Evolutionary conservation across 192 early-diverging fungal genomes (phyloP).

Genomic region (Coemansia sp.): DNA sequence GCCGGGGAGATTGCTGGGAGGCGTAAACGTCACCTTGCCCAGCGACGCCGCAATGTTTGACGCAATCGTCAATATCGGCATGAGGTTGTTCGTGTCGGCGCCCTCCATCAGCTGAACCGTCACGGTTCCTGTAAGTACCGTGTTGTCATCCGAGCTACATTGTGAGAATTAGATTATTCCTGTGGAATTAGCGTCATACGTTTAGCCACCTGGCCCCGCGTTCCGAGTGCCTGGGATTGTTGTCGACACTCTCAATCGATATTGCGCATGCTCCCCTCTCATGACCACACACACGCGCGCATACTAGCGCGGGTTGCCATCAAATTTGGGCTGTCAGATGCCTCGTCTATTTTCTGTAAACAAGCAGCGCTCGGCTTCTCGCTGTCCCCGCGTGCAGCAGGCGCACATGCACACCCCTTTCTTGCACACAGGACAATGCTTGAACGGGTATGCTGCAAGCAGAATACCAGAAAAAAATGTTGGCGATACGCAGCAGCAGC

Average conservation of each 20-base stretch:
- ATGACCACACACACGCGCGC: background rate
- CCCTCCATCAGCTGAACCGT: constrained; percentile 51
- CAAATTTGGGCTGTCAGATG: background rate
- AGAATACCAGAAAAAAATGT: background rate
- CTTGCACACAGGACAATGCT: background rate
- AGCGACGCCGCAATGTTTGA: constrained; percentile 12
- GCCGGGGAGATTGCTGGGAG: constrained; percentile 19
- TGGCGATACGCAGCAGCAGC: background rate
- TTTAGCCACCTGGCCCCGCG: background rate
- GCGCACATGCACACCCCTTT: background rate
- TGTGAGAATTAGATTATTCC: background rate
- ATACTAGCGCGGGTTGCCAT: background rate
- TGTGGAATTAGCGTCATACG: background rate
- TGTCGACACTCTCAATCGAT: background rate
- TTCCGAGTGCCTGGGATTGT: background rate
- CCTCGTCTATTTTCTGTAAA: background rate
- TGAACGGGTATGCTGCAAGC: background rate
- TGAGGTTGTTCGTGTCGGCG: constrained; percentile 41
- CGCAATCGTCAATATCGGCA: constrained; percentile 25
- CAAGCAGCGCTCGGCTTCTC: background rate
- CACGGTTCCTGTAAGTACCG: constrained; percentile 39
- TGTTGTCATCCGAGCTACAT: constrained; percentile 38
- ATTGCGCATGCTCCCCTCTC: background rate
- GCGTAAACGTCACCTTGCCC: constrained; percentile 26
- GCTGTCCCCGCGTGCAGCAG: background rate